Evolutionary conservation across 2,329 filamentous ascomycete genomes (phyloP), one percentile per base, ranked within the genome.

Genomic region (Simplicillium aogashimaense): DNA sequence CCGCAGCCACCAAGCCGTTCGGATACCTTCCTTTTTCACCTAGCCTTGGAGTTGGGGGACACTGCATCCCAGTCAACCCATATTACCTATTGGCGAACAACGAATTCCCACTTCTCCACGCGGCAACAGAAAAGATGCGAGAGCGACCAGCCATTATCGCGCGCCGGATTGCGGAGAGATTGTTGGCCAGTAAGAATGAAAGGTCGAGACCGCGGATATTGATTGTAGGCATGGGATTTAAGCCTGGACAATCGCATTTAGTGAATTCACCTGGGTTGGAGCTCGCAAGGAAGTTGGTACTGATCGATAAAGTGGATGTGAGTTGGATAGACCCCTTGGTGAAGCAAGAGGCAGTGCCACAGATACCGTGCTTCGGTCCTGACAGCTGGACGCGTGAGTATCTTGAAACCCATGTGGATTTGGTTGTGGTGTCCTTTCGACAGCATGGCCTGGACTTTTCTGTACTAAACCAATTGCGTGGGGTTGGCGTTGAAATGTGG

Each of bases 21-120:
- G 72, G 72, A 18, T 75, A 70, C 46, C 60, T 66, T 44, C 61
- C 71, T 0, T 68, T 66, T 50, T 53, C 53, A 1, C 70, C 72
- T 0, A 60, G 65, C 1, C 52, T 70, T 1, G 72, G 71, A 9
- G 71, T 76, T 5, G 72, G 72, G 2, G 71, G 72, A 0, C 71
- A 75, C 50, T 76, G 72, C 45, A 75, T 76, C 42, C 72, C 72
- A 0, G 63, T 75, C 44, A 76, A 76, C 43, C 72, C 71, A 1
- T 65, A 65, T 55, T 75, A 75, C 46, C 56, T 76, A 14, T 54
- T 75, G 9, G 63, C 63, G 16, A 72, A 66, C 47, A 65, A 57
- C 46, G 50, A 56, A 4, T 64, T 74, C 36, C 71, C 71, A 3
- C 51, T 75, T 0, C 55, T 74, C 3, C 49, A 63, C 35, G 51